phyloP scores from a whole-genome alignment of 2,329 filamentous ascomycete species.

The Fusarium brachygibbosum region DNA sequence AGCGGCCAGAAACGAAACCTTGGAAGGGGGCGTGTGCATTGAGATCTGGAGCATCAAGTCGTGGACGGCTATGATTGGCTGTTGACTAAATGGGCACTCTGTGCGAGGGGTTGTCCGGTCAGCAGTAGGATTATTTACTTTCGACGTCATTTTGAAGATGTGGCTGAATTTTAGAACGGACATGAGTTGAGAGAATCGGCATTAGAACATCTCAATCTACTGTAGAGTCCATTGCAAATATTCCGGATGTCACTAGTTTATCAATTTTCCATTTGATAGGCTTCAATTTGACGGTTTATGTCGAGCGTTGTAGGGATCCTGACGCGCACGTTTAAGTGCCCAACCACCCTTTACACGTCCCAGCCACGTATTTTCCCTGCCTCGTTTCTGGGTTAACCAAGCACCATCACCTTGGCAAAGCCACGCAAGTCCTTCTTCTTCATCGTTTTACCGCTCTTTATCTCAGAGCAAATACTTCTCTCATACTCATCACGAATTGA shows the following conservation, averaged over 20 bases:
- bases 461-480: slow-evolving; percentile 3
- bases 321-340: slow-evolving; percentile 27
- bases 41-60: slow-evolving; percentile 29
- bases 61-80: slow-evolving; percentile 40
- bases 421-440: slow-evolving; percentile 25
- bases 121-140: slow-evolving; percentile 49
- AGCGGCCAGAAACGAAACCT: slow-evolving; percentile 22
- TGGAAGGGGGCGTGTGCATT: slow-evolving; percentile 31
- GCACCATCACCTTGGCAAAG: slow-evolving; percentile 33
- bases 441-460: slow-evolving; percentile 10
- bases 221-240: rapidly evolving
- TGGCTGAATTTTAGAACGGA: not conserved
- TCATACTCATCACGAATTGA: slow-evolving; percentile 3
- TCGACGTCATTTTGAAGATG: slow-evolving; percentile 50
- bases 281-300: not conserved
- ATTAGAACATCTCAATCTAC: not conserved
- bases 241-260: not conserved
- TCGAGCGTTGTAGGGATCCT: slow-evolving; percentile 4
- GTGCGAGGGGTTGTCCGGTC: slow-evolving; percentile 46
- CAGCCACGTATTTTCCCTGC: slow-evolving; percentile 47
- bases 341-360: slow-evolving; percentile 43
- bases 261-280: not conserved
- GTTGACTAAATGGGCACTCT: not conserved
- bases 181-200: not conserved
- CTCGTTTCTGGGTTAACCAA: slow-evolving; percentile 52